A percentile compares a stretch with the other conserved stretches of the same genome.
Evolutionary conservation across 2,329 filamentous ascomycete species (phyloP).

Genomic region (Venturia aucupariae): DNA sequence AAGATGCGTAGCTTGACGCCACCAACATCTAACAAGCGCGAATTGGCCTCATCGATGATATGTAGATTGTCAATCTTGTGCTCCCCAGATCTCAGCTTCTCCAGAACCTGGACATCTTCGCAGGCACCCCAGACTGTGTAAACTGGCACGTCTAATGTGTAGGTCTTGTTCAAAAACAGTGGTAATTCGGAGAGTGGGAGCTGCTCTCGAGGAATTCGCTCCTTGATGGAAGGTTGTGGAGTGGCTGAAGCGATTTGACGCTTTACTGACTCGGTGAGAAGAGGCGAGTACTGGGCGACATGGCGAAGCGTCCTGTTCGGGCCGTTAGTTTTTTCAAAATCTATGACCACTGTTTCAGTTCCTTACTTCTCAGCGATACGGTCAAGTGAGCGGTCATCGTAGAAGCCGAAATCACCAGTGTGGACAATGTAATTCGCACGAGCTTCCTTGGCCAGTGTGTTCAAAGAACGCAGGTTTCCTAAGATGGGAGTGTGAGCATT

Average conservation of each 20-base stretch:
- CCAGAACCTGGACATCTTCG: conserved; percentile 92
- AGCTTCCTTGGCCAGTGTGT: conserved; percentile 90
- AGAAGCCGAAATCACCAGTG: conserved; percentile 98
- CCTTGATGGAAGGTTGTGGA: conserved; percentile 64
- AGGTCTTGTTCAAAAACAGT: conserved; percentile 74
- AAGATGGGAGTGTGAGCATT: conserved; percentile 9
- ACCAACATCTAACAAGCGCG: conserved; percentile 85
- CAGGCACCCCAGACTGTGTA: conserved; percentile 99
- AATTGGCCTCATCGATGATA: conserved; percentile 97
- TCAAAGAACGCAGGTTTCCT: conserved; percentile 94
- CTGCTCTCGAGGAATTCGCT: conserved; percentile 69
- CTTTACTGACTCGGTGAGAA: conserved; percentile 71
- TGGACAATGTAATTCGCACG: conserved; percentile 97
- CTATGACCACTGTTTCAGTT: background rate
- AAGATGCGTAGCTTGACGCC: conserved; percentile 92
- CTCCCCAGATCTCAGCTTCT: conserved; percentile 94
- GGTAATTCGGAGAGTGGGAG: conserved; percentile 89
- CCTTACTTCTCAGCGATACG: conserved; percentile 92
- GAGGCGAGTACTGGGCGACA: conserved; percentile 94
- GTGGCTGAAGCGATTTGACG: conserved; percentile 58
- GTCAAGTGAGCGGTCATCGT: conserved; percentile 90
- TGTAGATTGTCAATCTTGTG: conserved; percentile 97
- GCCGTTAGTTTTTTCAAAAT: conserved; percentile 15
- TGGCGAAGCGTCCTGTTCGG: conserved; percentile 81
- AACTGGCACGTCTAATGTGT: conserved; percentile 90